phyloP scores from a whole-genome alignment of 2,329 filamentous ascomycete genomes.

The Ophiostoma ulmi region DNA sequence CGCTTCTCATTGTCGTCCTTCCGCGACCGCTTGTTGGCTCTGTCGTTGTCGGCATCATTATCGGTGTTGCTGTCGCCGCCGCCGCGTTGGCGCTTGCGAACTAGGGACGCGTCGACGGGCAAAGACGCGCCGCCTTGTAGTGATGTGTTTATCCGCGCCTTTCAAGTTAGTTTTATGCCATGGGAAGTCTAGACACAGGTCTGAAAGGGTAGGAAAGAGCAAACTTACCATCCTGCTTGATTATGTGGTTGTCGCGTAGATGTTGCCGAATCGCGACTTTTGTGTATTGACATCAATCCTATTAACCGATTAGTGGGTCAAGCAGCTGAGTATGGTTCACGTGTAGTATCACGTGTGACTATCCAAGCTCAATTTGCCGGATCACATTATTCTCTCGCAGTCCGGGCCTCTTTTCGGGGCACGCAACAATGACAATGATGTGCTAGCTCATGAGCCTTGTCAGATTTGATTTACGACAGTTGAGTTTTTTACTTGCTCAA shows the following conservation, averaged over 20 bases:
- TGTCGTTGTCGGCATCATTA: not conserved
- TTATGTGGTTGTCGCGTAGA: constrained; percentile 8
- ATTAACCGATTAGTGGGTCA: not conserved
- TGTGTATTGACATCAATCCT: not conserved
- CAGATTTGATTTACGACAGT: not conserved
- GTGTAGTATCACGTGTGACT: not conserved
- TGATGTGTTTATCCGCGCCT: constrained; percentile 24
- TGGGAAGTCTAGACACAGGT: not conserved
- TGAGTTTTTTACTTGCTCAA: not conserved
- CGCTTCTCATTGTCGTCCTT: not conserved
- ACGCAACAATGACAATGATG: not conserved
- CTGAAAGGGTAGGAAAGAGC: not conserved
- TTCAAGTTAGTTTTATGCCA: not conserved
- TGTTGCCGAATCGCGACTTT: constrained; percentile 4
- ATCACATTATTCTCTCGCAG: no score
- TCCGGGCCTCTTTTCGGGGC: not conserved
- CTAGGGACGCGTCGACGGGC: constrained; percentile 11
- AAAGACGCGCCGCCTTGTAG: constrained; percentile 12
- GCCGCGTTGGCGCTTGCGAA: not conserved
- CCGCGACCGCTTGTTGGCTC: constrained; percentile 19
- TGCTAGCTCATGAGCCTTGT: not conserved
- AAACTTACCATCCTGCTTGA: not conserved
- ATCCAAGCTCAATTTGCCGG: not conserved
- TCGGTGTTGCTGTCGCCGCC: constrained; percentile 12
- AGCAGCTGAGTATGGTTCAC: not conserved